Base-by-base conservation (phyloP, 2,329 filamentous ascomycete genomes). In the Akanthomyces dipterigenus region DNA sequence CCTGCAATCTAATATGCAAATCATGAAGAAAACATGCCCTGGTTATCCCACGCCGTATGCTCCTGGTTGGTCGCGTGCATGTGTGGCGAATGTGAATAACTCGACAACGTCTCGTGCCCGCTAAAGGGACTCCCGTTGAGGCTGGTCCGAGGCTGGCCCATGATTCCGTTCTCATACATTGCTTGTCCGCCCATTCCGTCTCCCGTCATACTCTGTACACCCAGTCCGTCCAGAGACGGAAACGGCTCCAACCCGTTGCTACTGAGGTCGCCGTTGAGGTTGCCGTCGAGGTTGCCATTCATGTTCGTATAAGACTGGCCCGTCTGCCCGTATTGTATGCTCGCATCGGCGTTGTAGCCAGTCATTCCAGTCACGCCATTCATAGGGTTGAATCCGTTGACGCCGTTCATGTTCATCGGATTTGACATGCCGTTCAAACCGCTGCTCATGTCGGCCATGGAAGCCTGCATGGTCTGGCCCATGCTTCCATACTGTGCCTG, bases 71-170 rank as follows among this genome's bases (percentile, higher is more conserved):
- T 67, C 55, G 63, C 61, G 57, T 70, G 67, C 49, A 68, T 63
- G 48, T 72, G 71, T 38, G 74, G 72, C 36, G 73, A 75, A 54
- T 70, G 69, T 22, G 70, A 67, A 63, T 72, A 76, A 9, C 70
- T 71, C 36, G 73, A 75, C 31, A 67, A 62, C 5, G 72, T 72
- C 45, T 72, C 74, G 48, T 75, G 72, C 6, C 71, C 73, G 51
- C 71, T 72, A 48, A 73, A 76, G 4, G 73, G 72, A 62, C 72
- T 75, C n/a, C 67, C 70, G 57, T 72, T 69, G 14, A 68, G 69
- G 50, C 70, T 73, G 18, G 60, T 18, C 45, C 45, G 28, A 34
- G 69, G 68, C n/a, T 70, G 67, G 40, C 69, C 68, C 60, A 73
- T 67, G 55, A 72, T 70, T 38, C 67, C 64, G 11, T 71, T 55